Base-by-base conservation (phyloP, 2,329 filamentous ascomycete genomes). In the Exophiala lecanii-corni region DNA sequence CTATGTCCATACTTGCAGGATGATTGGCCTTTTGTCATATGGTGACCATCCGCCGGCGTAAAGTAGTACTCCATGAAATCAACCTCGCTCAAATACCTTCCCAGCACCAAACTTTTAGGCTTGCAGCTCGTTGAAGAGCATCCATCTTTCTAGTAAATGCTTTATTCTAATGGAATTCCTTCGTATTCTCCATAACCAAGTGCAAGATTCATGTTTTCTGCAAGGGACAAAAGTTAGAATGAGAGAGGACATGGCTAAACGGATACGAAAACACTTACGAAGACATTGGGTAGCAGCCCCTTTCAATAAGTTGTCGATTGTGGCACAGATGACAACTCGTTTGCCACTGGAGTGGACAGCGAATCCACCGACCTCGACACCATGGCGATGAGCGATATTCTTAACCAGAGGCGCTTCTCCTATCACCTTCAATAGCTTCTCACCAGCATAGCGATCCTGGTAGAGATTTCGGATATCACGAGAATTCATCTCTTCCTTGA, bases 171-270 rank as follows among this genome's bases (percentile, higher is more conserved):
- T 23, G 87, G 87, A 54, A 94, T 94, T 30, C 88, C 88, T 62
- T 94, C 85, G 60, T 88, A 94, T 69, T 94, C 88, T 34, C 79
- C 81, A 61, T 91, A 94, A 34, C 88, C 88, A 9, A 94, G 75
- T n/a, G 86, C 84, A 45, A 94, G 73, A 67, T 94, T 94, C 86
- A 94, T 92, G 68, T 94, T 94, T 74, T 94, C 82, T 85, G 61
- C 40, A 28, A 51, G 36, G 33, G n/a, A 12, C 6, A 26, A 26
- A 7, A 7, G 12, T 6, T 26, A 26, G 7, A 26, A 26, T 12
- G 23, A 7, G 7, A 26, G 7, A 7, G 6, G 23, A 12, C 6
- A 6, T 26, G 23, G 12, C 12, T 26, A 12, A 12, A 7, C 12
- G 23, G 6, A 26, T 26, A 26, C 12, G 33, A 20, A 25, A 26